Evolutionary conservation across 768 basidiomycete species (phyloP).

Genomic region (Suillus variegatus): DNA sequence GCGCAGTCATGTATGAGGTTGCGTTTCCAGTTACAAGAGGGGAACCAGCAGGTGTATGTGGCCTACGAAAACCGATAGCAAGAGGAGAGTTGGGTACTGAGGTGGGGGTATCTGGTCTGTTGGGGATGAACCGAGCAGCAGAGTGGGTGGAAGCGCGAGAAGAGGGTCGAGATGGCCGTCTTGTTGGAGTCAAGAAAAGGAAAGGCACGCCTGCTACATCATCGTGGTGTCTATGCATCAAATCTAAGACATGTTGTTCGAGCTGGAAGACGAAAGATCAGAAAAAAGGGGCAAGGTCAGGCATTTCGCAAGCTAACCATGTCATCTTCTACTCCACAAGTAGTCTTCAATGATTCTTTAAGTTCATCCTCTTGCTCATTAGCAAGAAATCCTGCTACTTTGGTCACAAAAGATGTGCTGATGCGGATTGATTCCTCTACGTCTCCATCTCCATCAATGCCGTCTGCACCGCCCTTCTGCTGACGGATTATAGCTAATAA

Average conservation of each 20-base stretch:
- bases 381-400: slow-evolving; percentile 69
- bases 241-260: slow-evolving; percentile 87
- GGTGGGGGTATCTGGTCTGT: slow-evolving; percentile 74
- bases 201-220: slow-evolving; percentile 82
- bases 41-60: slow-evolving; percentile 78
- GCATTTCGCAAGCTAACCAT: slow-evolving; percentile 46
- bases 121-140: slow-evolving; percentile 55
- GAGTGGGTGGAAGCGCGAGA: slow-evolving; percentile 78
- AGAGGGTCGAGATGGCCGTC: slow-evolving; percentile 79
- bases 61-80: slow-evolving; percentile 69
- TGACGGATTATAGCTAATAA: slow-evolving; percentile 73
- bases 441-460: slow-evolving; percentile 58
- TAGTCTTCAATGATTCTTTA: slow-evolving; percentile 70
- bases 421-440: slow-evolving; percentile 54
- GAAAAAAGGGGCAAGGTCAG: slow-evolving; percentile 19
- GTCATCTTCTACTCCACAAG: slow-evolving; percentile 68
- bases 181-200: slow-evolving; percentile 77
- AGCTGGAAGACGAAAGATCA: slow-evolving; percentile 44
- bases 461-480: slow-evolving; percentile 57
- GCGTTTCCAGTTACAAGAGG: slow-evolving; percentile 64
- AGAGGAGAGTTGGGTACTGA: slow-evolving; percentile 80
- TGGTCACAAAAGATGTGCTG: slow-evolving; percentile 61
- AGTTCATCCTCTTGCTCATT: slow-evolving; percentile 88
- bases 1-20: slow-evolving; percentile 56
- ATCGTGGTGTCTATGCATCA: slow-evolving; percentile 95